Evolutionary conservation across 495 filamentous ascomycete genomes (phyloP), one percentile per base, ranked within the genome.

Genomic region (Tetracladium setigerum): DNA sequence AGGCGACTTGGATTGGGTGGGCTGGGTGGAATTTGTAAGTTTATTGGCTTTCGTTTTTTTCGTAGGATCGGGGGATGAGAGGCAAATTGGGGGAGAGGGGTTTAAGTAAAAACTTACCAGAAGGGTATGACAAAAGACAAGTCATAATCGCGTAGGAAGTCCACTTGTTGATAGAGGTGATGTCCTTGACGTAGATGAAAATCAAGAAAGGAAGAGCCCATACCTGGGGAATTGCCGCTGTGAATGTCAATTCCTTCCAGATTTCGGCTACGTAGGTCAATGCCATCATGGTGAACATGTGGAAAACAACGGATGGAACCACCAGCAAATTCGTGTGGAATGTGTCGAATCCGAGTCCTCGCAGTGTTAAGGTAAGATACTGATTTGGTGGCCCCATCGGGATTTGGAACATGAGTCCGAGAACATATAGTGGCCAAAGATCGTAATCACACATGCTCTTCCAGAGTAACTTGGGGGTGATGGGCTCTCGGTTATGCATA

Each of bases 241-340:
- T 65, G 30, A 72, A 57, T 11, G 76, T 68, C 15, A 78, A 61
- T 40, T 78, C 62, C 3, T 67, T 64, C 10, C 67, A 60, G n/a
- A 71, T 57, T 37, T 81, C 79, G 3, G 72, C 67, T 0, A 42
- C 12, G 15, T 51, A 44, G 2, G 51, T 46, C 34, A 9, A 78
- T 82, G 39, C 68, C 62, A 68, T 62, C 47, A 54, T 55, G 0
- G 67, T 65, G 40, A 77, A 48, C 52, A 76, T 76, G 54, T 72
- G 67, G 14, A 67, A 40, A 19, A 70, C 55, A 40, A 76, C 78
- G 4, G 73, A 68, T 0, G 83, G 84, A 34, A 89, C 83, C n/a
- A 78, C 78, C 24, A 89, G 67, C 10, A 90, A 61, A 51, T 88
- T 89, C 7, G 81, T 80, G 18, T 79, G 58, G 56, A 87, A 84